Evolutionary conservation across 768 basidiomycete genomes (phyloP).

Genomic region (Amylocystis lapponica): DNA sequence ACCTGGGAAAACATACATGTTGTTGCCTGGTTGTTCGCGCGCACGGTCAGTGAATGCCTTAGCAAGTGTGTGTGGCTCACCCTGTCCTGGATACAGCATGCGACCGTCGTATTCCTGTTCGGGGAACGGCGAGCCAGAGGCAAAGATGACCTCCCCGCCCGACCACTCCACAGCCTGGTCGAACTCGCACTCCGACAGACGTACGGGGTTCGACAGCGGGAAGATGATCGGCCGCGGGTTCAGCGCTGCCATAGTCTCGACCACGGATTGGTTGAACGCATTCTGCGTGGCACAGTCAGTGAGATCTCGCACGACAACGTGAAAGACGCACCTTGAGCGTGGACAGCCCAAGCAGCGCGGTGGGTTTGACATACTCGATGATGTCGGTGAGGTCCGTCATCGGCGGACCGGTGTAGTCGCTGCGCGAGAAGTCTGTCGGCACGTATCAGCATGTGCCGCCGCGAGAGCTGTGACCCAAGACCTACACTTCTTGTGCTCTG

Average conservation of each 20-base stretch:
- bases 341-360: slow-evolving; percentile 86
- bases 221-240: slow-evolving; percentile 88
- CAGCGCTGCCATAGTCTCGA: slow-evolving; percentile 70
- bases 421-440: slow-evolving; percentile 67
- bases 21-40: slow-evolving; percentile 50
- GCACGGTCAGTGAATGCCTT: not conserved
- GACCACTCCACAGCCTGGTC: slow-evolving; percentile 68
- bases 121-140: slow-evolving; percentile 84
- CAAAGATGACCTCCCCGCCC: slow-evolving; percentile 74
- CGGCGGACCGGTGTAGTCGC: slow-evolving; percentile 72
- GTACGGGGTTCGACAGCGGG: slow-evolving; percentile 85
- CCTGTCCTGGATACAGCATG: slow-evolving; percentile 74
- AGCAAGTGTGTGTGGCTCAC: slow-evolving; percentile 1
- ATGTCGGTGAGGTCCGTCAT: slow-evolving; percentile 73
- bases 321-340: slow-evolving; percentile 54
- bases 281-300: not conserved
- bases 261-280: slow-evolving; percentile 64
- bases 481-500: slow-evolving; percentile 81
- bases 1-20: slow-evolving; percentile 86
- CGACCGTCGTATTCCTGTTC: slow-evolving; percentile 49
- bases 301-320: not conserved
- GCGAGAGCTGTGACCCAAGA: not conserved
- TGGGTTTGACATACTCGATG: slow-evolving; percentile 77
- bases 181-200: slow-evolving; percentile 78
- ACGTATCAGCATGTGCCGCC: not conserved